phyloP scores from a whole-genome alignment of 306 rosid species.

The Albizia julibrissin region DNA sequence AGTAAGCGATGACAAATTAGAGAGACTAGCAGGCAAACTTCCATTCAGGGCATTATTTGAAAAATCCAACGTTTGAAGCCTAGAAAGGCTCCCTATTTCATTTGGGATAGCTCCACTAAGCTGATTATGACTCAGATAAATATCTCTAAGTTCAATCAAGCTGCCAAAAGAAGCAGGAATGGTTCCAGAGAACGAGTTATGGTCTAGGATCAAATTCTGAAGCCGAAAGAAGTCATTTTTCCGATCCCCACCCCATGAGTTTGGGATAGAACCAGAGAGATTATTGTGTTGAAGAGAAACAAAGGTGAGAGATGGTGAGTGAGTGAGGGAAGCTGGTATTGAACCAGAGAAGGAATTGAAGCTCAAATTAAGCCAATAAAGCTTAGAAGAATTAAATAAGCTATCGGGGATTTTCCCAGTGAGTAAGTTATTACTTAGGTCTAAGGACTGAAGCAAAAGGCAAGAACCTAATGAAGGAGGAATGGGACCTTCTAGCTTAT shows the following conservation, averaged over 20 bases:
- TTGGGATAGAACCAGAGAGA: conserved; percentile 1
- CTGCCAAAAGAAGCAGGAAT: conserved; percentile 2
- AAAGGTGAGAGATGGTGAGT: not conserved
- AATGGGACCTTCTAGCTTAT: not conserved
- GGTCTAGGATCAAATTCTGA: not conserved
- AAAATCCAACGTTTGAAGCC: not conserved
- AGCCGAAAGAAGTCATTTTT: not conserved
- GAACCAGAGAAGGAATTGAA: not conserved
- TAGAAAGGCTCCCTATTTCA: not conserved
- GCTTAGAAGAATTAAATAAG: not conserved
- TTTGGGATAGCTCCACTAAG: not conserved
- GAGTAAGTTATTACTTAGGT: conserved; percentile 1
- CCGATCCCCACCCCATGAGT: not conserved
- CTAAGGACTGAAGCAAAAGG: conserved; percentile 6
- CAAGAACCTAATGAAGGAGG: conserved; percentile 3
- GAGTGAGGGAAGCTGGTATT: not conserved
- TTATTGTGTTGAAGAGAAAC: conserved; percentile 3
- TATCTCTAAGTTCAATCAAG: not conserved
- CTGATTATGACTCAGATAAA: not conserved
- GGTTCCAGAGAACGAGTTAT: not conserved
- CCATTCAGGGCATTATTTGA: not conserved
- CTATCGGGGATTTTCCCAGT: not conserved
- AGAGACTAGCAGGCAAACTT: conserved; percentile 2
- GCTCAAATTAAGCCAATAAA: conserved; percentile 8
- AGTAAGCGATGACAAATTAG: not conserved